A percentile compares a stretch with the other conserved stretches of the same genome.
Conservation (phyloP, 768 basidiomycete species). For the Mycena rebaudengoi region DNA sequence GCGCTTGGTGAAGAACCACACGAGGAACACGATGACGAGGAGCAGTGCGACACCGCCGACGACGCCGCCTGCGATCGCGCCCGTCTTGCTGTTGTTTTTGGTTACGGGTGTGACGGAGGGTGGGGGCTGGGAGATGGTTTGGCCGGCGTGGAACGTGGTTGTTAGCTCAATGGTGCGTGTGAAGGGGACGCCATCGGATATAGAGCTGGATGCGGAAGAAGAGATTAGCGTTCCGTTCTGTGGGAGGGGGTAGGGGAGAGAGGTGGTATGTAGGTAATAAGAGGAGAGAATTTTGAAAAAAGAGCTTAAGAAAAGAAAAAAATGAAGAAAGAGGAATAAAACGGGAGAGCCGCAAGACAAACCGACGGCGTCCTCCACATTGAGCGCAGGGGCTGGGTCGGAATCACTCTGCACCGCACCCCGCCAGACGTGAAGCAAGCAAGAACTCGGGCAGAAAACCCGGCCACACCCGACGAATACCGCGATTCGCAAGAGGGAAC, state of each 20-base stretch:
- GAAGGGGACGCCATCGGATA: slow-evolving; percentile 38
- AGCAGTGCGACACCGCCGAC: slow-evolving; percentile 53
- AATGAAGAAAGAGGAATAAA: background rate
- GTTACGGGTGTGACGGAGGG: background rate
- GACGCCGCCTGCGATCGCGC: slow-evolving; percentile 59
- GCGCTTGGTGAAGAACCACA: slow-evolving; percentile 40
- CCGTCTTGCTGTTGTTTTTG: slow-evolving; percentile 35
- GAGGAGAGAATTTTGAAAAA: too few relatives aligned
- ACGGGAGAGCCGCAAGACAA: background rate
- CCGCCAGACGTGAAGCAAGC: too few relatives aligned
- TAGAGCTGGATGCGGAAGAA: slow-evolving; percentile 13
- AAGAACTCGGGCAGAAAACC: too few relatives aligned
- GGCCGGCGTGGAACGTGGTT: slow-evolving; percentile 35
- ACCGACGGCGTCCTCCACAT: background rate
- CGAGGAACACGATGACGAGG: slow-evolving; percentile 32
- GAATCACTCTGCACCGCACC: too few relatives aligned
- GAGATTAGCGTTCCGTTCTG: background rate
- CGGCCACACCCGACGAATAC: too few relatives aligned
- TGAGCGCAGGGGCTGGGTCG: too few relatives aligned
- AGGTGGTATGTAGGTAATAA: background rate
- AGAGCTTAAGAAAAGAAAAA: background rate
- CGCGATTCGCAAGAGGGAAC: too few relatives aligned
- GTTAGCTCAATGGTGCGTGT: slow-evolving; percentile 38
- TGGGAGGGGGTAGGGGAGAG: background rate
- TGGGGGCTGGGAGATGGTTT: slow-evolving; percentile 27